Conservation (phyloP, 2,329 filamentous ascomycete species). For the Cordyceps pruinosa region DNA sequence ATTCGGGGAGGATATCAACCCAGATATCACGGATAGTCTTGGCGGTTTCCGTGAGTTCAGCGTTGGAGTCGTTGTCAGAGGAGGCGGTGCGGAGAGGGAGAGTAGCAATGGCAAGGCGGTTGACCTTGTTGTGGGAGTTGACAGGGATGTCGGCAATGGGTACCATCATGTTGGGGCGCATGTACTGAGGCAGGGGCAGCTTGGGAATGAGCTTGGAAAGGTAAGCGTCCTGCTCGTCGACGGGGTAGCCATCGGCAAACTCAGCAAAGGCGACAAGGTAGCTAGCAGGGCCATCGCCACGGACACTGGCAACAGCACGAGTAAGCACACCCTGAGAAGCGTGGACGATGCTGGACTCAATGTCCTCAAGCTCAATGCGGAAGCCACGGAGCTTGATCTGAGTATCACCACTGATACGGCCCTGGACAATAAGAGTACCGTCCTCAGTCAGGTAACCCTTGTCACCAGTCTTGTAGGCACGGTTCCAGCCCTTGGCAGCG, state of each 20-base stretch:
- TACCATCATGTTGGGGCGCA: slow-evolving; percentile 12
- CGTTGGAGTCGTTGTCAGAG: not conserved
- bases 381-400: slow-evolving; percentile 40
- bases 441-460: slow-evolving; percentile 26
- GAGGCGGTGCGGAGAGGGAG: slow-evolving; percentile 6
- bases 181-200: slow-evolving; percentile 13
- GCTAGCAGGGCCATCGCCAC: slow-evolving; percentile 13
- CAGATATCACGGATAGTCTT: slow-evolving; percentile 14
- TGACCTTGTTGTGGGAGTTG: slow-evolving; percentile 13
- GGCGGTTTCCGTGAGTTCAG: slow-evolving; percentile 4
- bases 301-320: slow-evolving; percentile 20
- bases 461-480: slow-evolving; percentile 36
- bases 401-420: slow-evolving; percentile 34
- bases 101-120: slow-evolving; percentile 10
- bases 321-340: slow-evolving; percentile 15
- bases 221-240: slow-evolving; percentile 8
- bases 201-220: slow-evolving; percentile 7
- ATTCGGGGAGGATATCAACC: slow-evolving; percentile 16
- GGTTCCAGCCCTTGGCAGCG: slow-evolving; percentile 16
- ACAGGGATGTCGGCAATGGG: slow-evolving; percentile 5
- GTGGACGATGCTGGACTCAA: slow-evolving; percentile 20
- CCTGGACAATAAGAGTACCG: slow-evolving; percentile 28
- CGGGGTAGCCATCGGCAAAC: slow-evolving; percentile 14
- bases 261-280: slow-evolving; percentile 25
- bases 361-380: slow-evolving; percentile 40